Evolutionary conservation across 2,329 filamentous ascomycete genomes (phyloP).

Genomic region (Aspergillus sp.): DNA sequence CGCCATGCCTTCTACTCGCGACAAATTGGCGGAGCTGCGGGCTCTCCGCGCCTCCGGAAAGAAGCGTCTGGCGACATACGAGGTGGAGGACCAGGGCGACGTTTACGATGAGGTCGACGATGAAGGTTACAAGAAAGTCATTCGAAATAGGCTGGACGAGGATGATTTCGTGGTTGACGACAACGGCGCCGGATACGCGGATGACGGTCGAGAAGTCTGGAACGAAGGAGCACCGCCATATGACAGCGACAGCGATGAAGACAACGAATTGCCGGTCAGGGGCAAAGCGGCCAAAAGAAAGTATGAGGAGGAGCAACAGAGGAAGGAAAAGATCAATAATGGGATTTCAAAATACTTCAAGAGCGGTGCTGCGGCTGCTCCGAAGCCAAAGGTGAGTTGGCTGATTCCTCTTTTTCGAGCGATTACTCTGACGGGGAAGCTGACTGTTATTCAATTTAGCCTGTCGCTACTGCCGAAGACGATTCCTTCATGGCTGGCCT

Average conservation of each 20-base stretch:
- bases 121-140: conserved; percentile 93
- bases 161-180: conserved; percentile 99
- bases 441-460: conserved; percentile 41
- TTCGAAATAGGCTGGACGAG: conserved; percentile 76
- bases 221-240: conserved; percentile 55
- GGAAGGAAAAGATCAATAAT: conserved; percentile 77
- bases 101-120: conserved; percentile 97
- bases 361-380: conserved; percentile 56
- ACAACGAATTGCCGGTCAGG: conserved; percentile 60
- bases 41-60: conserved; percentile 82
- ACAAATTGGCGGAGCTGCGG: conserved; percentile 60
- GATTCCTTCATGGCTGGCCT: conserved; percentile 78
- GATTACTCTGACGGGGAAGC: background rate
- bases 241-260: conserved; percentile 67
- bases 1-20: conserved; percentile 27
- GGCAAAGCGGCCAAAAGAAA: conserved; percentile 69
- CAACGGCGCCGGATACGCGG: conserved; percentile 92
- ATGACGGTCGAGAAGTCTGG: conserved; percentile 93
- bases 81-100: conserved; percentile 73
- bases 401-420: background rate
- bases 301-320: conserved; percentile 76
- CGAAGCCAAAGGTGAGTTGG: conserved; percentile 68
- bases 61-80: conserved; percentile 78
- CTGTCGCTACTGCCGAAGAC: conserved; percentile 73
- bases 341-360: conserved; percentile 94